phyloP scores from a whole-genome alignment of 495 filamentous ascomycete genomes.

The Penicillium goetzii region DNA sequence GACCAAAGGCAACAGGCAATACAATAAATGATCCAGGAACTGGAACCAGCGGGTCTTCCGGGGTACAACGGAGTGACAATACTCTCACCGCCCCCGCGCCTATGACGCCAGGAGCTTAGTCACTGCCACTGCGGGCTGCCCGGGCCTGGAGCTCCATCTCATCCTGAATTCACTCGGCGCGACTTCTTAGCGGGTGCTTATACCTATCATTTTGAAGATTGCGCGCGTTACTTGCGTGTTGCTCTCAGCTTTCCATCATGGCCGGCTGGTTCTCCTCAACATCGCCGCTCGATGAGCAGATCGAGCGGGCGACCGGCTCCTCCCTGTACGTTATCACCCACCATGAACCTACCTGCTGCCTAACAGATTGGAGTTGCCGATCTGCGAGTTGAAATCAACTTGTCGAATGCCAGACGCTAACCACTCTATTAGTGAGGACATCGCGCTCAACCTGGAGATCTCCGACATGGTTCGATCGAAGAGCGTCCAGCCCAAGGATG shows the following conservation, averaged over 20 bases:
- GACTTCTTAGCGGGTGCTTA: background rate
- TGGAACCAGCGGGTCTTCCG: slow-evolving; percentile 27
- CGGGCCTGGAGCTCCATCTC: slow-evolving; percentile 32
- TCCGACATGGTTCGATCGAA: slow-evolving; percentile 96
- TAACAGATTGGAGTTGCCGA: background rate
- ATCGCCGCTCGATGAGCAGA: slow-evolving; percentile 91
- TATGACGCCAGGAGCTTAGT: slow-evolving; percentile 42
- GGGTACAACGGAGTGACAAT: slow-evolving; percentile 31
- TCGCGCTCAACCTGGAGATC: slow-evolving; percentile 94
- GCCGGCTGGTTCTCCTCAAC: slow-evolving; percentile 89
- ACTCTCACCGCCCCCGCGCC: slow-evolving; percentile 36
- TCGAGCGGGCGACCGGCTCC: slow-evolving; percentile 90
- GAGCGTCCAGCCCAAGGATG: slow-evolving; percentile 93
- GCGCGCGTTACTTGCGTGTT: slow-evolving; percentile 8
- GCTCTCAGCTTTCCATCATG: slow-evolving; percentile 59
- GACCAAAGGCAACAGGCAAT: background rate
- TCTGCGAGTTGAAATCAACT: background rate
- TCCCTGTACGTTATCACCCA: slow-evolving; percentile 67
- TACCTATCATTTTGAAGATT: slow-evolving; percentile 3
- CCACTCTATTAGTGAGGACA: slow-evolving; percentile 74
- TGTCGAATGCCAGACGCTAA: background rate
- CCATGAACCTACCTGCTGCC: slow-evolving; percentile 12
- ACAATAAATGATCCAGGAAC: slow-evolving; percentile 22
- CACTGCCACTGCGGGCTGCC: slow-evolving; percentile 27
- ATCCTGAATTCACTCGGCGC: slow-evolving; percentile 18